phyloP scores from a whole-genome alignment of 306 rosid species.

The Cicer cuneatum region DNA sequence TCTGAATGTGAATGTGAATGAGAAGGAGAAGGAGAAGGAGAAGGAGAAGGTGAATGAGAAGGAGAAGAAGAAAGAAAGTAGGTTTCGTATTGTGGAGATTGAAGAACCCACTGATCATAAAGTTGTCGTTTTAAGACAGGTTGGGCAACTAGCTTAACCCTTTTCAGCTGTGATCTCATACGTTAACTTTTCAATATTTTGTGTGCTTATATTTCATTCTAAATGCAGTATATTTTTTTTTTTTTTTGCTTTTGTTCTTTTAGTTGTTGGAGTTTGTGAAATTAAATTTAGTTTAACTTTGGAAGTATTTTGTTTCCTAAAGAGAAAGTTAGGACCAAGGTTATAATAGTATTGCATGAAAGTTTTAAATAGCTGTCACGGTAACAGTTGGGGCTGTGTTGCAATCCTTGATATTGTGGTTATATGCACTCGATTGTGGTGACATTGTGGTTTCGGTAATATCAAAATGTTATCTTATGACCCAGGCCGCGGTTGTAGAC shows the following conservation, averaged over 20 bases:
- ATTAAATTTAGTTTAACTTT: background rate
- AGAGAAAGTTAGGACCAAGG: background rate
- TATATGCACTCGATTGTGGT: too few relatives aligned
- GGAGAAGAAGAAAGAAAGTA: slow-evolving; percentile 60
- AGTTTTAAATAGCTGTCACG: too few relatives aligned
- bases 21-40: slow-evolving; percentile 50
- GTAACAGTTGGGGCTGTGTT: too few relatives aligned
- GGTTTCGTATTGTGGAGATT: slow-evolving; percentile 79
- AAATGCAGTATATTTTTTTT: background rate
- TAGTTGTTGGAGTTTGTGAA: slow-evolving; percentile 14
- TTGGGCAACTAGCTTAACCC: slow-evolving; percentile 14
- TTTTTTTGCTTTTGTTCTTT: background rate
- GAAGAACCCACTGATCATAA: slow-evolving; percentile 67
- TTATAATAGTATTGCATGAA: too few relatives aligned
- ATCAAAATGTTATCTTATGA: too few relatives aligned
- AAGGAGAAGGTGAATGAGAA: slow-evolving; percentile 41
- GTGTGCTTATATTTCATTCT: too few relatives aligned
- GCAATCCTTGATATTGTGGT: too few relatives aligned
- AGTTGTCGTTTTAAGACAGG: slow-evolving; percentile 81
- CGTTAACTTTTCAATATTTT: too few relatives aligned
- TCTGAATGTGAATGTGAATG: slow-evolving; percentile 37
- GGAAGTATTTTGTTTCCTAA: background rate
- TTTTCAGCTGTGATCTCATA: background rate
- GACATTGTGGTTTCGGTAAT: too few relatives aligned
- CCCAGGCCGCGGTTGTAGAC: too few relatives aligned